Conservation (phyloP, 192 early-diverging fungal species). For the Backusella circina region DNA sequence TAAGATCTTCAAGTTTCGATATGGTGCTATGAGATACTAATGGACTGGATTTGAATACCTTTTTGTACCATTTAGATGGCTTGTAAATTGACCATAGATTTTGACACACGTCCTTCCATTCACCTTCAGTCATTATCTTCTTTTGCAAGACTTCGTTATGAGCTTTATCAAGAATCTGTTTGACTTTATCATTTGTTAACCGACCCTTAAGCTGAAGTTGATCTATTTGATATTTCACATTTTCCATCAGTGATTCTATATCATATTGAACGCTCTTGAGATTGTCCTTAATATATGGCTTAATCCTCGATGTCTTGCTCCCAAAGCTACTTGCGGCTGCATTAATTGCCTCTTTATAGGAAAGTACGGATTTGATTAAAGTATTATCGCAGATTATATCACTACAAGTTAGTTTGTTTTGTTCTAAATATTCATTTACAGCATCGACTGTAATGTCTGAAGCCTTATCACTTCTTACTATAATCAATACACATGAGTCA, state of each 20-base stretch:
- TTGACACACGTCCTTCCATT: background rate
- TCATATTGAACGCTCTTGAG: background rate
- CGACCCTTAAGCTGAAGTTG: conserved; percentile 7
- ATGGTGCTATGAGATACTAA: background rate
- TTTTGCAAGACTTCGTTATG: background rate
- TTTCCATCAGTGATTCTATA: background rate
- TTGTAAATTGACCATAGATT: background rate
- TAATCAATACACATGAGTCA: background rate
- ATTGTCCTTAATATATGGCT: background rate
- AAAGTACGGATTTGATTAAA: background rate
- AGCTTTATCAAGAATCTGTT: background rate
- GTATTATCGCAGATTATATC: background rate
- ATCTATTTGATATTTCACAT: background rate
- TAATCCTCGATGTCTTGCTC: background rate
- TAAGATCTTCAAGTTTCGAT: background rate
- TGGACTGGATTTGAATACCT: background rate
- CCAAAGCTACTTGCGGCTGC: background rate
- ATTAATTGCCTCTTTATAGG: background rate
- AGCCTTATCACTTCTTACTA: background rate
- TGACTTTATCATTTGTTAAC: background rate
- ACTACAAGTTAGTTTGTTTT: background rate
- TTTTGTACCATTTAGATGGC: conserved; percentile 7
- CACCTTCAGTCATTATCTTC: conserved; percentile 1
- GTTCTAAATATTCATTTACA: background rate
- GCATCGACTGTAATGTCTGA: background rate